Conservation (phyloP, 179 eudicot species). For the Beta corolliflora region DNA sequence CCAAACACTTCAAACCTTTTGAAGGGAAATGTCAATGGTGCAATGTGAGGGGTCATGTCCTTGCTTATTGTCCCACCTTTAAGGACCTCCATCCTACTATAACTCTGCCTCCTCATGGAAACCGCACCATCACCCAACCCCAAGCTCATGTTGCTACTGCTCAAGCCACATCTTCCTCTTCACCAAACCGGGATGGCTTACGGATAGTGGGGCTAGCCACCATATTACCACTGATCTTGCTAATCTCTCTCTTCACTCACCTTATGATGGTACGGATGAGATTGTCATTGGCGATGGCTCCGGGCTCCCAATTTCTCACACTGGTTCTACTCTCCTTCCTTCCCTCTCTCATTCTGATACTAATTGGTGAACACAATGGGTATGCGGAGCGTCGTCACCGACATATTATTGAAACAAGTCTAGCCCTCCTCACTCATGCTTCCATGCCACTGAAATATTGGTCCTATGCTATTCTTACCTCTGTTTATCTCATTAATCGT, state of each 20-base stretch:
- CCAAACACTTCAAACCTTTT: too few species aligned
- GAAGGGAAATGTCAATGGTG: neutral
- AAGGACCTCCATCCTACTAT: neutral
- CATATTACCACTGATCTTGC: neutral
- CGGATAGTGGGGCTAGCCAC: neutral
- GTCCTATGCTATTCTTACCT: too few species aligned
- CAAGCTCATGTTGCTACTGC: neutral
- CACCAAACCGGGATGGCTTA: neutral
- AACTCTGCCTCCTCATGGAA: neutral
- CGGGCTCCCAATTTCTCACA: neutral
- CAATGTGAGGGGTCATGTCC: neutral
- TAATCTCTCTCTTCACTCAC: neutral
- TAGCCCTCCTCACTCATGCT: too few species aligned
- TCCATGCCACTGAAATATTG: too few species aligned
- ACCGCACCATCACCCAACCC: neutral
- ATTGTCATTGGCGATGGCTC: neutral
- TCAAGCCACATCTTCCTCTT: neutral
- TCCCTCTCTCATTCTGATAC: neutral
- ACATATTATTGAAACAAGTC: too few species aligned
- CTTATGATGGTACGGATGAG: neutral
- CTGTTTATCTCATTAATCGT: too few species aligned
- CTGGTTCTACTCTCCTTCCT: neutral
- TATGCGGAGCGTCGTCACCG: too few species aligned
- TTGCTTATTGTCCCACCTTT: neutral
- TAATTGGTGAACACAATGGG: too few species aligned